Evolutionary conservation across 2,329 filamentous ascomycete genomes (phyloP), one percentile per base, ranked within the genome.

Genomic region (Cercospora sesami): DNA sequence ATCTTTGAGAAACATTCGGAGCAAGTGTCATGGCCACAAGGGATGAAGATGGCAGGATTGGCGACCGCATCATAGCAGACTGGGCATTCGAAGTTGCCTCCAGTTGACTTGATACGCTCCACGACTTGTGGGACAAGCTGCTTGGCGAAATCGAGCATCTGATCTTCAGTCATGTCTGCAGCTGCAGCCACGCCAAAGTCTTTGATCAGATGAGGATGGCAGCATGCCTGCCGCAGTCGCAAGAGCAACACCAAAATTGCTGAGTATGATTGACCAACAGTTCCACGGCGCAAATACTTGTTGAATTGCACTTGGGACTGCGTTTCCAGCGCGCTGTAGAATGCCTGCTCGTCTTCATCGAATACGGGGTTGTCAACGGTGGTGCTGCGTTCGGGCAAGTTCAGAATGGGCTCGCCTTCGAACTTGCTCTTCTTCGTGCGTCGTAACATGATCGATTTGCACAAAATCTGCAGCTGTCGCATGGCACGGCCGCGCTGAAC

Each of bases 11-110:
- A 89, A 76, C 93, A 97, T 70, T 93, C 90, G 0, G 85, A 82
- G 78, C 93, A 97, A 26, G 89, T 88, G 68, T 90, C 87, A 75
- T 97, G 93, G 1, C 93, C 93, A 75, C 93, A 97, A 1, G 92
- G 92, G 62, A 92, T 84, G 78, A 94, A 90, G 70, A 96, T 91
- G 3, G 86, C 86, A 0, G 92, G 91, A 69, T 94, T 93, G 14
- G 86, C 83, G 6, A 90, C 87, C 2, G 84, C 88, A 74, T 97
- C 93, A 67, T 91, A 89, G 77, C 93, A 97, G 21, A 95, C 89
- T 0, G 91, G 91, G 75, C 93, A 96, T 76, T 94, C 90, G 60
- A 94, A 92, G 2, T 76, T 75, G 21, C 83, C 85, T 1, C 88
- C 83, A 5, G 82, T 80, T 12, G 82, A 80, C 70, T 83, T 90